A percentile compares a stretch with the other conserved stretches of the same genome.
phyloP scores from a whole-genome alignment of 176 grass and related monocot species.

The Bromus sterilis region DNA sequence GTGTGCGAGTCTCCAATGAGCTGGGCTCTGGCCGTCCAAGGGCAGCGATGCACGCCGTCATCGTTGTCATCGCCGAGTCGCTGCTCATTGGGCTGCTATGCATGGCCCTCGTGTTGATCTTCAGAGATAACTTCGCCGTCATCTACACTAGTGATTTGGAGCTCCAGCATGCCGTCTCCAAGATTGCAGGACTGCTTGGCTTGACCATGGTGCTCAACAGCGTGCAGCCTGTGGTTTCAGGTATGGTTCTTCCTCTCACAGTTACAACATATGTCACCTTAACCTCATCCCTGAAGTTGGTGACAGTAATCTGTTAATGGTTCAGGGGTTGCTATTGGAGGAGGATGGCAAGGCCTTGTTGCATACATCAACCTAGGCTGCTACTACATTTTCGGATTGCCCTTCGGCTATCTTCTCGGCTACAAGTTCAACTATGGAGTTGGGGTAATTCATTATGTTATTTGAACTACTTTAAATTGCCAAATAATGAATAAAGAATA shows the following conservation, averaged over 20 bases:
- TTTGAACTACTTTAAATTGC: background rate
- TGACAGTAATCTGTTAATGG: background rate
- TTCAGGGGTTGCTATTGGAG: slow-evolving; percentile 48
- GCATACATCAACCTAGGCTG: slow-evolving; percentile 66
- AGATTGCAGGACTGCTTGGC: slow-evolving; percentile 29
- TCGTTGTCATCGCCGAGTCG: slow-evolving; percentile 35
- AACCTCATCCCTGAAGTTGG: background rate
- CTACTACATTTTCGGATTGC: slow-evolving; percentile 46
- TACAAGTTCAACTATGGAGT: slow-evolving; percentile 33
- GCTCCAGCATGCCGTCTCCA: slow-evolving; percentile 28
- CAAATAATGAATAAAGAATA: background rate
- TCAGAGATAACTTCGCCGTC: slow-evolving; percentile 16
- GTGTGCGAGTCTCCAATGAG: slow-evolving; percentile 56
- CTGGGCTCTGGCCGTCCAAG: slow-evolving; percentile 33
- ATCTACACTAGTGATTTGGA: slow-evolving; percentile 29
- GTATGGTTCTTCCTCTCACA: background rate
- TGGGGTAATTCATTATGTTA: slow-evolving; percentile 23
- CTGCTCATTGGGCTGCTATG: slow-evolving; percentile 24
- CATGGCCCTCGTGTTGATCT: slow-evolving; percentile 32
- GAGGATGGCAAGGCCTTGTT: slow-evolving; percentile 58
- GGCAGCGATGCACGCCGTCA: slow-evolving; percentile 29
- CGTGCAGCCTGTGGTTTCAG: slow-evolving; percentile 54
- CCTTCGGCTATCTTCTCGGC: slow-evolving; percentile 41
- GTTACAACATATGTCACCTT: background rate
- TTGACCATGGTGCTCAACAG: slow-evolving; percentile 73